Percentiles rank a stretch among this genome's conserved stretches.
These are phyloP conservation scores for Parastagonospora avenae DNA, from an alignment of 2,329 filamentous ascomycete genomes.

Conservation along the genomic window DNA sequence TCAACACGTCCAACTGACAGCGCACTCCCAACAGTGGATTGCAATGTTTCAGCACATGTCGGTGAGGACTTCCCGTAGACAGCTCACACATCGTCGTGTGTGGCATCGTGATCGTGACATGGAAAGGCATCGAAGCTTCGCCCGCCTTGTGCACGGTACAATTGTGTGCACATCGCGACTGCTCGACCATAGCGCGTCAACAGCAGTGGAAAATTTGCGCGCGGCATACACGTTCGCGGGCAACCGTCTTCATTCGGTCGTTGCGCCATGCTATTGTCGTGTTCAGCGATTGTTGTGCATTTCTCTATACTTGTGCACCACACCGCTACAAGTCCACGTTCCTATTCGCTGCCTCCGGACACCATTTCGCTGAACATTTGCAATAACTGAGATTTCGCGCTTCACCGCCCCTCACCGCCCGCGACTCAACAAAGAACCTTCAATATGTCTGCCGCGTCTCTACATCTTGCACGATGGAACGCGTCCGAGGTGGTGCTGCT, in stretches of 20 bases:
- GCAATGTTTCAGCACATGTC: not conserved
- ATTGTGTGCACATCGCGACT: not conserved
- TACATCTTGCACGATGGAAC: constrained; percentile 38
- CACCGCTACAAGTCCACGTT: constrained; percentile 38
- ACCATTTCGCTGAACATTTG: constrained; percentile 18
- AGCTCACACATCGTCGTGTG: not conserved
- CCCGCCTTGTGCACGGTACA: not conserved
- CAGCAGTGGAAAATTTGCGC: constrained; percentile 24
- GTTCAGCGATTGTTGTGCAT: constrained; percentile 16
- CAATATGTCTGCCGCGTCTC: constrained; percentile 33
- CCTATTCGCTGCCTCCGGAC: constrained; percentile 38
- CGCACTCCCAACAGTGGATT: constrained; percentile 13
- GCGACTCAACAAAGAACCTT: constrained; percentile 24
- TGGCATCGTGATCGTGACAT: not conserved
- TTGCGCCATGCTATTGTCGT: constrained; percentile 12
- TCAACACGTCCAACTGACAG: not conserved
- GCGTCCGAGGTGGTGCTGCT: constrained; percentile 58
- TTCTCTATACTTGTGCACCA: constrained; percentile 13
- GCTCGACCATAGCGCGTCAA: not conserved
- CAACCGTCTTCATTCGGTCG: constrained; percentile 25
- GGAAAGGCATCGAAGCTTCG: not conserved
- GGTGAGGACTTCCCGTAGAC: not conserved
- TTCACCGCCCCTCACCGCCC: constrained; percentile 43
- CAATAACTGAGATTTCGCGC: constrained; percentile 29
- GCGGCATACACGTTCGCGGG: constrained; percentile 19